Conservation (phyloP, 2,329 filamentous ascomycete genomes). For the Fusarium nematophilum region DNA sequence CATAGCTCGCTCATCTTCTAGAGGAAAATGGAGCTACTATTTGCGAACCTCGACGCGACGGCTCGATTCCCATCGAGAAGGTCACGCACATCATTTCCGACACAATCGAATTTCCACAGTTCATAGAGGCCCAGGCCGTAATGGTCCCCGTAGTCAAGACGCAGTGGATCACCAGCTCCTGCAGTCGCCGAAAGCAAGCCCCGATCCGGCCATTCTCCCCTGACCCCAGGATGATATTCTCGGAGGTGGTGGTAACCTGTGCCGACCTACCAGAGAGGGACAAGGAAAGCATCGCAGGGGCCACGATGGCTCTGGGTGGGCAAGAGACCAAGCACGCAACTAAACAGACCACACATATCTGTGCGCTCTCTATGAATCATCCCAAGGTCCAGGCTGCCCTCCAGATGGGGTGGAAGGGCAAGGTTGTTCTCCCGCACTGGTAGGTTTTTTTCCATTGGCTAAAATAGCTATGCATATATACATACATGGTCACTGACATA, state of each 20-base stretch:
- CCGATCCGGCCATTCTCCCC: slow-evolving; percentile 89
- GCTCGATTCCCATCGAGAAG: slow-evolving; percentile 59
- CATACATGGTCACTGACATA: slow-evolving; percentile 1
- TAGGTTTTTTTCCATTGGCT: no score
- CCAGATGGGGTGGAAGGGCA: slow-evolving; percentile 75
- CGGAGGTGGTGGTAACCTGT: slow-evolving; percentile 83
- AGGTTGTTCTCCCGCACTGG: slow-evolving; percentile 95
- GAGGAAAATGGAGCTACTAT: slow-evolving; percentile 63
- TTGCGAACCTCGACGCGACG: slow-evolving; percentile 59
- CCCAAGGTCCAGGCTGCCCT: slow-evolving; percentile 74
- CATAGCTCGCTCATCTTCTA: slow-evolving; percentile 57
- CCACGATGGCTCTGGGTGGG: slow-evolving; percentile 89
- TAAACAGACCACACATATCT: slow-evolving; percentile 86
- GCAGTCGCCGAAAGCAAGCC: slow-evolving; percentile 75
- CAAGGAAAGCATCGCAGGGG: slow-evolving; percentile 91
- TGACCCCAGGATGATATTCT: slow-evolving; percentile 91
- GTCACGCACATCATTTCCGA: slow-evolving; percentile 72
- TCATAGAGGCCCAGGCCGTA: slow-evolving; percentile 76
- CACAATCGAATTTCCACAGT: slow-evolving; percentile 93
- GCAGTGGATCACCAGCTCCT: slow-evolving; percentile 79
- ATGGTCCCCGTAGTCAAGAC: slow-evolving; percentile 88
- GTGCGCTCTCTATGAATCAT: slow-evolving; percentile 81
- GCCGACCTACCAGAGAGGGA: slow-evolving; percentile 87
- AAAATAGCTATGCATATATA: slow-evolving; percentile 1
- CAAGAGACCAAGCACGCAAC: slow-evolving; percentile 78